These are phyloP conservation scores for Sherardia arvensis DNA, from an alignment of 257 asterid species.

Conservation along the genomic window DNA sequence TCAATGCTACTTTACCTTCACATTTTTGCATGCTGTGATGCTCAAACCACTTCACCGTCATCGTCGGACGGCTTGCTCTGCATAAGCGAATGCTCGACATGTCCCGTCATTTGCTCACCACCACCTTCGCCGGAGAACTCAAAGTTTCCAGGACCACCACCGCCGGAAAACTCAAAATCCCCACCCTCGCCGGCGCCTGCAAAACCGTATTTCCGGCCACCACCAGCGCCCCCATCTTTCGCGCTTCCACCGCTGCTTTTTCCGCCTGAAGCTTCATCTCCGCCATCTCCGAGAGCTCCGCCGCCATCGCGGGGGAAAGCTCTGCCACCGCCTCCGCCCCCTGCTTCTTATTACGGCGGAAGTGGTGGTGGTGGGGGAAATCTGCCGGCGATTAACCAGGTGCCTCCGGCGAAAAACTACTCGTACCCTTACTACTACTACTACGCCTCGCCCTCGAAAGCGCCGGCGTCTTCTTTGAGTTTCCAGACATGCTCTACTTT, in stretches of 20 bases:
- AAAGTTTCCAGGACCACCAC: constrained; percentile 17
- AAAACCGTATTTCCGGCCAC: constrained; percentile 23
- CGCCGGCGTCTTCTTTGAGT: constrained; percentile 24
- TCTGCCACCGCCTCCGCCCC: constrained; percentile 2
- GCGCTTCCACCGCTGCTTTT: constrained; percentile 25
- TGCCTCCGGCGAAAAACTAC: constrained; percentile 38
- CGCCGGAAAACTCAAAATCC: constrained; percentile 15
- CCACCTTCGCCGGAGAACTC: constrained; percentile 37
- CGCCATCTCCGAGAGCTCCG: constrained; percentile 19
- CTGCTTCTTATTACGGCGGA: constrained; percentile 6
- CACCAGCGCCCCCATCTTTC: constrained; percentile 18
- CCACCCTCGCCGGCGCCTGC: constrained; percentile 34
- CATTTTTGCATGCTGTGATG: constrained; percentile 19
- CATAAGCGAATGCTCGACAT: constrained; percentile 59
- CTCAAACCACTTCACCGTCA: constrained; percentile 17
- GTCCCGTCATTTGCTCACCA: constrained; percentile 71
- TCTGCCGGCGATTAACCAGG: constrained; percentile 26
- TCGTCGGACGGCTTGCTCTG: constrained; percentile 36
- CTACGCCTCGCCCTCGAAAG: constrained; percentile 33
- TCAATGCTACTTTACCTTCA: constrained; percentile 20
- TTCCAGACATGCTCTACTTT: constrained; percentile 24
- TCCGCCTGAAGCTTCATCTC: constrained; percentile 26
- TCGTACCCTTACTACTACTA: constrained; percentile 64
- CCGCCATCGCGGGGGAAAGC: constrained; percentile 16
- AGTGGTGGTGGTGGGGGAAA: constrained; percentile 2